A percentile compares a stretch with the other conserved stretches of the same genome.
These are phyloP conservation scores for Candida anglica DNA, from an alignment of 805 yeast genomes.

Conservation along the genomic window DNA sequence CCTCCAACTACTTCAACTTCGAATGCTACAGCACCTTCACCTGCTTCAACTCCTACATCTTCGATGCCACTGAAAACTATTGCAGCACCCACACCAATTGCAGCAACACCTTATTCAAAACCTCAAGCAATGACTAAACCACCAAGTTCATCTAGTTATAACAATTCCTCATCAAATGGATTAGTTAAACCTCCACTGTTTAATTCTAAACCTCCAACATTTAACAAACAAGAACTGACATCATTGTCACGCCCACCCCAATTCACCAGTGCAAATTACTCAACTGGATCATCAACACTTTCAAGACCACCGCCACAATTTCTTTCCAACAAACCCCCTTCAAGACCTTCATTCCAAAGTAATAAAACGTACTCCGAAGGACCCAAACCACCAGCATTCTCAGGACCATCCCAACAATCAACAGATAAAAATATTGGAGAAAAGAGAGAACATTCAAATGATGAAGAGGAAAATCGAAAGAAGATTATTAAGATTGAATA, in stretches of 20 bases:
- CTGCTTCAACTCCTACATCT: conserved; percentile 1
- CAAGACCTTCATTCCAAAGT: conserved; percentile 6
- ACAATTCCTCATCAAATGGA: neutral
- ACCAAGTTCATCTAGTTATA: conserved; percentile 1
- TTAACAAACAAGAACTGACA: conserved; percentile 12
- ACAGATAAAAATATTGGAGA: neutral
- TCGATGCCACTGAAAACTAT: neutral
- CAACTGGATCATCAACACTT: too few relatives aligned
- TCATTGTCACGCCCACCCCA: conserved; percentile 22
- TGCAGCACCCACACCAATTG: conserved; percentile 1
- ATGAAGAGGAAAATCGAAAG: conserved; percentile 4
- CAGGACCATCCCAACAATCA: conserved; percentile 1
- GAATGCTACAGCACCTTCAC: neutral
- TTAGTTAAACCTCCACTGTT: conserved; percentile 21
- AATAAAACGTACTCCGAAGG: conserved; percentile 1
- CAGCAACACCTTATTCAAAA: conserved; percentile 5
- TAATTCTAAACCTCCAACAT: conserved; percentile 20
- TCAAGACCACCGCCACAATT: too few relatives aligned
- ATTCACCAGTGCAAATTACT: conserved; percentile 12
- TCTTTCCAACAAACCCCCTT: conserved; percentile 28
- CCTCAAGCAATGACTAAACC: neutral
- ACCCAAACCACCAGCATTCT: conserved; percentile 1
- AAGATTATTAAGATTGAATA: conserved; percentile 7
- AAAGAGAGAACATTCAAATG: conserved; percentile 9
- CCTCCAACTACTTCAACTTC: neutral